A percentile compares a stretch with the other conserved stretches of the same genome.
Conservation (phyloP, 1,284 basidiomycete genomes). For the Cutaneotrichosporon spelunceum region DNA sequence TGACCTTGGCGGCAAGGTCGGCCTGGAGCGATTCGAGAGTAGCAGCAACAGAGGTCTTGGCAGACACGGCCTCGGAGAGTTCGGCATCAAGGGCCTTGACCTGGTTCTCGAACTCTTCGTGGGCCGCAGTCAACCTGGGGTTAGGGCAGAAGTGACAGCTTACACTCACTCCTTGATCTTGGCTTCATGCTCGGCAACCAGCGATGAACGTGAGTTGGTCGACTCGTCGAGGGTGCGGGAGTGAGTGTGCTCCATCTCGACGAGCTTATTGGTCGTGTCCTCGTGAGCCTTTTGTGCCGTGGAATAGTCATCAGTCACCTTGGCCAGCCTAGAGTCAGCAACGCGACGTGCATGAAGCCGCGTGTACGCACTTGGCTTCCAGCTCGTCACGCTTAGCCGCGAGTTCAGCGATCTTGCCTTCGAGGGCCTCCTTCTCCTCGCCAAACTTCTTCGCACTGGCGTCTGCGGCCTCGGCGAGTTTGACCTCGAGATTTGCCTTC, state of each 20-base stretch:
- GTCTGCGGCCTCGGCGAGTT: slow-evolving; percentile 17
- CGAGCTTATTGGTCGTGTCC: slow-evolving; percentile 15
- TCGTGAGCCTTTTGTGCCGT: slow-evolving; percentile 13
- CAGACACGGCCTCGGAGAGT: slow-evolving; percentile 12
- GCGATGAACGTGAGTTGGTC: slow-evolving; percentile 9
- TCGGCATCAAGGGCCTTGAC: slow-evolving; percentile 13
- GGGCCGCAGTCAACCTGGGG: slow-evolving; percentile 19
- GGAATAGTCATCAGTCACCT: slow-evolving; percentile 15
- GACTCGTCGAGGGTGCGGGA: slow-evolving; percentile 10
- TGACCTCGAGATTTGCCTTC: slow-evolving; percentile 28
- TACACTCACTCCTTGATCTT: slow-evolving; percentile 21
- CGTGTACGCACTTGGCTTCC: slow-evolving; percentile 31
- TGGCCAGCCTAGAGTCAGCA: slow-evolving; percentile 13
- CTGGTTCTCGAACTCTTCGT: slow-evolving; percentile 23
- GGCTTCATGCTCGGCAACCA: slow-evolving; percentile 15
- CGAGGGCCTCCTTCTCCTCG: slow-evolving; percentile 27
- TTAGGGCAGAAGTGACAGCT: neutral
- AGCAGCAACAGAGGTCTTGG: slow-evolving; percentile 12
- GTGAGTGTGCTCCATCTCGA: slow-evolving; percentile 18
- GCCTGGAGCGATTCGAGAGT: slow-evolving; percentile 17
- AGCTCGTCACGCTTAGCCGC: slow-evolving; percentile 24
- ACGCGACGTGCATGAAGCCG: neutral
- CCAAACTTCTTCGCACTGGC: slow-evolving; percentile 15
- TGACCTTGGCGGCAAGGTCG: slow-evolving; percentile 18
- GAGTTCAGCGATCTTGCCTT: slow-evolving; percentile 25